Evolutionary conservation across 768 basidiomycete genomes (phyloP).

Genomic region (Tulasnella sp.): DNA sequence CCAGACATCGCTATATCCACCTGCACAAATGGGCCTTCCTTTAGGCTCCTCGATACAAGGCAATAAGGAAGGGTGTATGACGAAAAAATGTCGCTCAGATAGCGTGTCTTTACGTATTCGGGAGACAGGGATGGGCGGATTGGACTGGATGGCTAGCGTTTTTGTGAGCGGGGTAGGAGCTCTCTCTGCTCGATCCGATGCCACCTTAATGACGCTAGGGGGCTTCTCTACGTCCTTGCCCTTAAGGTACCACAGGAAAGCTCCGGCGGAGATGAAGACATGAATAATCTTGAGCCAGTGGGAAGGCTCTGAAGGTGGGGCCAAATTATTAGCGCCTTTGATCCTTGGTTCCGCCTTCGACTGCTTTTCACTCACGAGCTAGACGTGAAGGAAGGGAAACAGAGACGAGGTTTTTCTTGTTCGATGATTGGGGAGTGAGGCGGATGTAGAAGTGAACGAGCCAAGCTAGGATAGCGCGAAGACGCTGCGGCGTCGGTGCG

Average conservation of each 20-base stretch:
- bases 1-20: no score
- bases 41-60: no score
- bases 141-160: no score
- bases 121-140: no score
- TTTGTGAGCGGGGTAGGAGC: no score
- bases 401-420: constrained; percentile 63
- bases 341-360: neutral
- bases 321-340: neutral
- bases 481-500: constrained; percentile 7
- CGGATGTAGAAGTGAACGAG: constrained; percentile 37
- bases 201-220: constrained; percentile 27
- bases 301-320: constrained; percentile 52
- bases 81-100: no score
- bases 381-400: constrained; percentile 71
- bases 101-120: no score
- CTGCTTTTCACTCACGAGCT: constrained; percentile 45
- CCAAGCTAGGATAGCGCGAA: constrained; percentile 33
- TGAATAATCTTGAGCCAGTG: constrained; percentile 78
- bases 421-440: constrained; percentile 40
- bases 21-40: no score
- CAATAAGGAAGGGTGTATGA: no score
- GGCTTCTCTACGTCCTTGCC: constrained; percentile 21
- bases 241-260: constrained; percentile 61
- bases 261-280: constrained; percentile 86
- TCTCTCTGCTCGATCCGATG: neutral